Evolutionary conservation across 345 rosid genomes (phyloP), one percentile per base, ranked within the genome.

Genomic region (Cardiospermum halicacabum): DNA sequence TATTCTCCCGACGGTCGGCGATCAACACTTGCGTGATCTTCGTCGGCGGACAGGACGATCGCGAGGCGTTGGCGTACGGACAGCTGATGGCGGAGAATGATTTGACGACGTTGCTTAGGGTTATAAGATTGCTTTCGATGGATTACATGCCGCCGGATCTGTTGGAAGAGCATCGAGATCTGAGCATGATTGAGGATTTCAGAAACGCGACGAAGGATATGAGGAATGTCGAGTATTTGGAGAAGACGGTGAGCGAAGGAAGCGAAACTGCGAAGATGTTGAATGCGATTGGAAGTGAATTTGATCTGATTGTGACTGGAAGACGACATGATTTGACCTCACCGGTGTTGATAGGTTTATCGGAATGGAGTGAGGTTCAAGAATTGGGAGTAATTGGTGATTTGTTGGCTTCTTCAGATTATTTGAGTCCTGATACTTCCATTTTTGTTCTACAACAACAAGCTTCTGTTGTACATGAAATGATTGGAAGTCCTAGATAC

Each of bases 31-130:
- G 75, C n/a, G 73, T 73, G 11, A 4, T 80, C 31, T 80, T 77
- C 58, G 9, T 80, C 13, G 84, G 84, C 12, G 84, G 84, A n/a
- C 60, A 79, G 7, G 84, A 80, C 58, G 84, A 80, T 43, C 74
- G 82, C 0, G 84, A 80, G 39, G 69, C 75, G 43, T 66, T 80
- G 39, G 80, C 84, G 12, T 80, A 66, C 12, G 77, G 69, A 26
- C 68, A 71, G 19, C 70, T 75, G 42, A 54, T 80, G 36, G 69
- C 74, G 0, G 58, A 43, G 49, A 66, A 74, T 61, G 74, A 75
- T 0, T 30, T 70, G 61, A 74, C 73, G 61, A 74, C 73, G 5
- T 42, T 48, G 55, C 75, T 80, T 19, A 62, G 43, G n/a, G 64
- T 80, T 15, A 58, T 77, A 42, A 53, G 80, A n/a, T 28, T 77